Evolutionary conservation across 441 rosid genomes (phyloP), one percentile per base, ranked within the genome.

Genomic region (Bocquillonia castaneifolia): DNA sequence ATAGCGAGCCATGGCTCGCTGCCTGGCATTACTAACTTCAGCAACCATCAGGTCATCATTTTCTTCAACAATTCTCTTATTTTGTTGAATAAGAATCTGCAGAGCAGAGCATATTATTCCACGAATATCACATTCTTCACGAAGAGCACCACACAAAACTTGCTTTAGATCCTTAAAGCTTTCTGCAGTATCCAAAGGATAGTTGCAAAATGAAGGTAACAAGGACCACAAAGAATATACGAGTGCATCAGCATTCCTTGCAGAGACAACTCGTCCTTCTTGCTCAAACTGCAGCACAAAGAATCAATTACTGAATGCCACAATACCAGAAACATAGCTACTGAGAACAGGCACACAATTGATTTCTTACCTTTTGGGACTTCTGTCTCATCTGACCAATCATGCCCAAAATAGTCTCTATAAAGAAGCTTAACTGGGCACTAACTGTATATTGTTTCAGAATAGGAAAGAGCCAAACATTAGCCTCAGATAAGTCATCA

Each of bases 381-480:
- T 86, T 90, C 63, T 83, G 81, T 71, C 75, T 87, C 74, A 86
- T 76, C 63, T 71, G 70, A 68, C 77, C 75, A 57, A 85, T 62
- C 83, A 80, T 77, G 59, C 78, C 79, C 82, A 92, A 77, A 70
- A 90, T 59, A 63, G 86, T 76, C 59, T 94, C 87, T 14, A 72
- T 71, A 71, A 86, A 92, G 86, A 86, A 94, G 79, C 84, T 84
- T 76, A 94, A 78, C 69, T 71, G 86, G 64, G 91, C 97, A 68
- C 99, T 97, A 59, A 87, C 78, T 26, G 88, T 85, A 77, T 94
- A 81, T 82, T 92, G 96, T 92, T 92, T 94, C 81, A 94, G 68
- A 74, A 91, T 84, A 40, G 97, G 99, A 72, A 94, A 87, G 70
- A 94, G 94, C 97, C 97, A 91, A 58, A 86, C 90, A 66, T 94